phyloP scores from a whole-genome alignment of 1,139 yeast genomes.

The Pneumocystis carinii region DNA sequence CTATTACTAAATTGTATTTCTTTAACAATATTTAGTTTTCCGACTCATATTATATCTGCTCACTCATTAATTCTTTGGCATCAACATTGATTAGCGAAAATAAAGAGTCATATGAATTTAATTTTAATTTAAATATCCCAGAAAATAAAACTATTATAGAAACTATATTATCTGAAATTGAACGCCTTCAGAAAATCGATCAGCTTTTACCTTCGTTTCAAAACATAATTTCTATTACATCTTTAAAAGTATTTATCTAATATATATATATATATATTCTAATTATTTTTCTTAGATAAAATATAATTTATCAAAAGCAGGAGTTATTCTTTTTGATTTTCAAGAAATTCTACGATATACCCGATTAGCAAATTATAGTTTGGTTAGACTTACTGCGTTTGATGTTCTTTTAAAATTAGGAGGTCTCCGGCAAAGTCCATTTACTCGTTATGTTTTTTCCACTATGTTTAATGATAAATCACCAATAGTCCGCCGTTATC shows the following conservation, averaged over 20 bases:
- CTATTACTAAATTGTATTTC: background rate
- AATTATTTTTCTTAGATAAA: slow-evolving; percentile 34
- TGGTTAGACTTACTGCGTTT: slow-evolving; percentile 54
- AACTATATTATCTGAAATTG: slow-evolving; percentile 44
- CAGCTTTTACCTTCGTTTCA: slow-evolving; percentile 75
- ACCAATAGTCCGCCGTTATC: slow-evolving; percentile 35
- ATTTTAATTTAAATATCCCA: slow-evolving; percentile 21
- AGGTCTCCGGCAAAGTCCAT: slow-evolving; percentile 49
- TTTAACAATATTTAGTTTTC: slow-evolving; percentile 29
- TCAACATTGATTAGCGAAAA: slow-evolving; percentile 7
- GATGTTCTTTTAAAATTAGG: slow-evolving; percentile 58
- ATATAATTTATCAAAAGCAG: slow-evolving; percentile 43
- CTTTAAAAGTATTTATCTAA: slow-evolving; percentile 36
- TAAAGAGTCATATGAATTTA: slow-evolving; percentile 9
- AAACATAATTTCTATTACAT: slow-evolving; percentile 40
- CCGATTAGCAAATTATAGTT: slow-evolving; percentile 33
- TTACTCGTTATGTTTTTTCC: slow-evolving; percentile 49
- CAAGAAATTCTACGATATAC: slow-evolving; percentile 40
- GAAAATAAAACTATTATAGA: slow-evolving; percentile 25
- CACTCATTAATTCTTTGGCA: slow-evolving; percentile 41
- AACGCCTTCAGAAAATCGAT: slow-evolving; percentile 65
- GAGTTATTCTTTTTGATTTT: slow-evolving; percentile 39
- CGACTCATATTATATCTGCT: slow-evolving; percentile 54
- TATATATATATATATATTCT: slow-evolving; percentile 44
- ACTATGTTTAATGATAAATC: slow-evolving; percentile 44